Conservation (phyloP, 768 basidiomycete species). For the Lactarius hatsudake region DNA sequence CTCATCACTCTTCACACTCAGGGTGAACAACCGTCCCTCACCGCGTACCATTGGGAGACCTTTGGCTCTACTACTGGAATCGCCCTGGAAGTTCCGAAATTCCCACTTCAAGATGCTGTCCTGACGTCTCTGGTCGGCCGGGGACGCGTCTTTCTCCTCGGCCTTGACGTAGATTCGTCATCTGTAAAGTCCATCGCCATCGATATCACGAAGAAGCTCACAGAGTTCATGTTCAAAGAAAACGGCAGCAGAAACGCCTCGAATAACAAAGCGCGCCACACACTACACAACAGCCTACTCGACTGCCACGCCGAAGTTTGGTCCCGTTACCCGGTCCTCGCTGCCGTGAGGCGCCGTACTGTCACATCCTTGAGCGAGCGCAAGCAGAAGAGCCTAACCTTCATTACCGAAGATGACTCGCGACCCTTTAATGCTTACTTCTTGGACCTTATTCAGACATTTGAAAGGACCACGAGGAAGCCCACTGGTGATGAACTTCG, state of each 20-base stretch:
- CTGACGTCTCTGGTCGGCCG: constrained; percentile 48
- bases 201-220: constrained; percentile 52
- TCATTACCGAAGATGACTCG: constrained; percentile 42
- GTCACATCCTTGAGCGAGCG: constrained; percentile 29
- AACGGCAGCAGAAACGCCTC: constrained; percentile 34
- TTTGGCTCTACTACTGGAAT: constrained; percentile 53
- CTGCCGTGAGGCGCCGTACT: constrained; percentile 15
- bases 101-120: constrained; percentile 30
- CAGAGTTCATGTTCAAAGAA: constrained; percentile 55
- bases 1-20: constrained; percentile 38
- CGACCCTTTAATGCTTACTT: constrained; percentile 44
- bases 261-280: constrained; percentile 25
- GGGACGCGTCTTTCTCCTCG: constrained; percentile 43
- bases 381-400: constrained; percentile 39
- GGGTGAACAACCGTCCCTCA: constrained; percentile 27
- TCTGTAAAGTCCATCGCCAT: constrained; percentile 44
- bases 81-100: constrained; percentile 34
- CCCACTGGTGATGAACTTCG: constrained; percentile 47
- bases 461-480: constrained; percentile 51
- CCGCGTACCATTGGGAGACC: constrained; percentile 53
- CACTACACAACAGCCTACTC: constrained; percentile 40
- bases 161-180: constrained; percentile 36
- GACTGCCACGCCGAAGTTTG: constrained; percentile 22
- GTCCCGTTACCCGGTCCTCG: constrained; percentile 18
- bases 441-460: constrained; percentile 41